These are phyloP conservation scores for Pichia rugopelliculosa DNA, from an alignment of 805 yeast genomes.

Conservation along the genomic window DNA sequence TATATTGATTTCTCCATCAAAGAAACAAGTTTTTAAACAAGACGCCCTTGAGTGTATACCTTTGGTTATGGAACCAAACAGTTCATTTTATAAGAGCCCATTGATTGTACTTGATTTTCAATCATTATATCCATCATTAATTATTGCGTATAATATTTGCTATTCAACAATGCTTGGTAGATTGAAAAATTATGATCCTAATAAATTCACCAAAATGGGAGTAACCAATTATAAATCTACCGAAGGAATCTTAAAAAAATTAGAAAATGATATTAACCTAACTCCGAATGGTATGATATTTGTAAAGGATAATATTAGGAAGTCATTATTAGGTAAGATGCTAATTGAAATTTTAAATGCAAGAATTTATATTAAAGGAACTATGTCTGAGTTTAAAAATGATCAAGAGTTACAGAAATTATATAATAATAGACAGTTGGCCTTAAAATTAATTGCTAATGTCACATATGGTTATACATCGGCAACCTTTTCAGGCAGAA, in stretches of 20 bases:
- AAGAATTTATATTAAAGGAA: conserved; percentile 67
- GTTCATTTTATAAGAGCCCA: conserved; percentile 82
- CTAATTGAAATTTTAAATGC: conserved; percentile 74
- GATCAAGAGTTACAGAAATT: conserved; percentile 46
- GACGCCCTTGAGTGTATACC: conserved; percentile 84
- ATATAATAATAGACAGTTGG: conserved; percentile 73
- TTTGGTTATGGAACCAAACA: conserved; percentile 84
- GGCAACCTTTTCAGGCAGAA: conserved; percentile 91
- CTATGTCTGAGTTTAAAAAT: conserved; percentile 49
- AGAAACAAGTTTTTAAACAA: conserved; percentile 73
- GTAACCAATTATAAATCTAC: conserved; percentile 43
- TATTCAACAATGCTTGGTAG: conserved; percentile 66
- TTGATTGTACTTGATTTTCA: conserved; percentile 88
- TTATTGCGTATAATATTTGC: conserved; percentile 88
- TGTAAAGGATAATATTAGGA: conserved; percentile 56
- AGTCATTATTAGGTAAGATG: conserved; percentile 77
- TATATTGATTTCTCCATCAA: conserved; percentile 70
- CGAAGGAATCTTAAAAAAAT: conserved; percentile 46
- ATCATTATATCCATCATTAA: conserved; percentile 85
- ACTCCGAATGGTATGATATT: conserved; percentile 88
- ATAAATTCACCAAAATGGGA: conserved; percentile 44
- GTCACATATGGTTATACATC: conserved; percentile 96
- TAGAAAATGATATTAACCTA: conserved; percentile 48
- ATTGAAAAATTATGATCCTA: conserved; percentile 43
- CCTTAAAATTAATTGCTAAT: conserved; percentile 83